Evolutionary conservation across 192 early-diverging fungal species (phyloP).

Genomic region (Coemansia sp.): DNA sequence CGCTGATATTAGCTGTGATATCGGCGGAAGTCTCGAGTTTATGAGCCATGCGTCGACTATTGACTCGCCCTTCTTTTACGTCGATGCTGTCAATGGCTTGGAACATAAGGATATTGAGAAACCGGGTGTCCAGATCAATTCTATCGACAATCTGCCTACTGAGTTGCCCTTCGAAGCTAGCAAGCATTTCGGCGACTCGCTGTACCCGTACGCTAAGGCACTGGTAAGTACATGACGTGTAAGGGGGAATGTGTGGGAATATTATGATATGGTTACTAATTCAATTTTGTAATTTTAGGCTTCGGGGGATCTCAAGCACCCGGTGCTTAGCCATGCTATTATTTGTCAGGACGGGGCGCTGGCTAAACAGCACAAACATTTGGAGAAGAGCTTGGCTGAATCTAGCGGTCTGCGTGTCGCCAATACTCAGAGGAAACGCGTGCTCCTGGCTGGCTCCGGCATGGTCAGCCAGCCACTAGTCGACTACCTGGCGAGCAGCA

Average conservation of each 20-base stretch:
- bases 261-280: not conserved
- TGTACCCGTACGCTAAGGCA: constrained; percentile 81
- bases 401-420: constrained; percentile 43
- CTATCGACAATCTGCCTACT: constrained; percentile 95
- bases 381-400: constrained; percentile 54
- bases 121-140: constrained; percentile 93
- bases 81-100: constrained; percentile 72
- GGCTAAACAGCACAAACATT: constrained; percentile 56
- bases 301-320: constrained; percentile 58
- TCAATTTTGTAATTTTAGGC: constrained; percentile 33
- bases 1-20: constrained; percentile 94
- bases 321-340: constrained; percentile 74
- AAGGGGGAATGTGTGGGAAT: not conserved
- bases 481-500: constrained; percentile 74
- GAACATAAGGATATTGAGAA: constrained; percentile 77
- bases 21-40: constrained; percentile 93
- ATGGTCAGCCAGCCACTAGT: constrained; percentile 92
- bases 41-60: constrained; percentile 88
- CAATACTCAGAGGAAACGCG: constrained; percentile 53
- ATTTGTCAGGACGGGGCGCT: constrained; percentile 77
- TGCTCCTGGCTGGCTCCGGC: constrained; percentile 84
- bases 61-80: constrained; percentile 88
- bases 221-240: constrained; percentile 58
- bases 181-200: constrained; percentile 84
- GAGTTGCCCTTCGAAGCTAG: constrained; percentile 95